Evolutionary conservation across 1,139 yeast species (phyloP).

Genomic region (Zygoascus hellenicus): DNA sequence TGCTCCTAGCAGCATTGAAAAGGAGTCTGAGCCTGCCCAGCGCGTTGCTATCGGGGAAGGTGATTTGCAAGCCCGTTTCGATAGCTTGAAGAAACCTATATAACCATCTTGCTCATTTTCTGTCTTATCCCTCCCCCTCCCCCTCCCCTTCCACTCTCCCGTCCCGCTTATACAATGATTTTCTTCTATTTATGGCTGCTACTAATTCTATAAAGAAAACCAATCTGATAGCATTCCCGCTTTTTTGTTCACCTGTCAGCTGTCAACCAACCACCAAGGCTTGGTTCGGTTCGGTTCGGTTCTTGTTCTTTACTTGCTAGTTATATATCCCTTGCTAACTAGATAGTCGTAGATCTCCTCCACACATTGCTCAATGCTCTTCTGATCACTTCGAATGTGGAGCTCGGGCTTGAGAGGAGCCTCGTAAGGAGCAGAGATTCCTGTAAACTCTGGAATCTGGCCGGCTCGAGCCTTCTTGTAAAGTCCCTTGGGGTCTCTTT

Average conservation of each 20-base stretch:
- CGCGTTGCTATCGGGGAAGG: slow-evolving; percentile 37
- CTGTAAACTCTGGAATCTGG: slow-evolving; percentile 88
- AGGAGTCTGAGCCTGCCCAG: slow-evolving; percentile 23
- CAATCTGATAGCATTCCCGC: too few species aligned
- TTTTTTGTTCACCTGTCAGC: too few species aligned
- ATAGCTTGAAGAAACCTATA: slow-evolving; percentile 61
- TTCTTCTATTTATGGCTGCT: neutral
- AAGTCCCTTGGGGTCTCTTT: slow-evolving; percentile 94
- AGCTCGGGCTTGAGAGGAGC: slow-evolving; percentile 83
- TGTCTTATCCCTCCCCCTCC: too few species aligned
- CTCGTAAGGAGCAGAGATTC: slow-evolving; percentile 93
- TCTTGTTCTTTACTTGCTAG: neutral
- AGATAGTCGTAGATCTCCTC: slow-evolving; percentile 65
- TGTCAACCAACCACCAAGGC: too few species aligned
- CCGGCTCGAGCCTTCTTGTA: slow-evolving; percentile 97
- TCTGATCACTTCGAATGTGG: slow-evolving; percentile 67
- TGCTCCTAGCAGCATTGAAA: slow-evolving; percentile 52
- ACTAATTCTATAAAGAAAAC: too few species aligned
- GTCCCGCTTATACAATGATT: neutral
- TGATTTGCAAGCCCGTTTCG: slow-evolving; percentile 82
- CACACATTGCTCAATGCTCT: slow-evolving; percentile 76
- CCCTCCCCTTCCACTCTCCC: too few species aligned
- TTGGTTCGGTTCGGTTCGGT: too few species aligned
- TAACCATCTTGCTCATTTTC: too few species aligned
- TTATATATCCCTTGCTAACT: slow-evolving; percentile 37